Conservation (phyloP, 2,329 filamentous ascomycete species). For the Venturia aucupariae region DNA sequence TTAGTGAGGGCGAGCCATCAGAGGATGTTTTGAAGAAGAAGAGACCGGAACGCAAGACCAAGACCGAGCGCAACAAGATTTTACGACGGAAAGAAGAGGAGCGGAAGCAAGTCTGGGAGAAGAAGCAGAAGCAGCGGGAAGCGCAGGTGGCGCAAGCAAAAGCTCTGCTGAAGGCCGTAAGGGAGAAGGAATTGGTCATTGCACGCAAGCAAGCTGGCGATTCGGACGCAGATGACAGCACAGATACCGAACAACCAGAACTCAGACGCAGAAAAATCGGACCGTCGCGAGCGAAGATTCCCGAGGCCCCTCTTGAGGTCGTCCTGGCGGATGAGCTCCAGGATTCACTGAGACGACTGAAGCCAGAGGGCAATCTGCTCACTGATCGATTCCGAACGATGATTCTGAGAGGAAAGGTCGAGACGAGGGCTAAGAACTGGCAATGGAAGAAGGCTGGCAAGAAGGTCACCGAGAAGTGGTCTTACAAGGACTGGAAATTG, state of each 20-base stretch:
- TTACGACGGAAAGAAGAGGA: conserved; percentile 45
- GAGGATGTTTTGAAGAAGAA: conserved; percentile 12
- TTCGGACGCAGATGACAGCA: conserved; percentile 15
- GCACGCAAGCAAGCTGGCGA: conserved; percentile 2
- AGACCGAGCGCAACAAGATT: conserved; percentile 16
- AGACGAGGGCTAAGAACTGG: conserved; percentile 66
- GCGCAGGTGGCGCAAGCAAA: conserved; percentile 22
- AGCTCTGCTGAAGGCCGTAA: conserved; percentile 21
- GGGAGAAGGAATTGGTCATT: neutral
- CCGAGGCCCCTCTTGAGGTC: conserved; percentile 51
- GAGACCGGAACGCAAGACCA: conserved; percentile 16
- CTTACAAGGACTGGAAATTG: conserved; percentile 84
- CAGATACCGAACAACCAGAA: conserved; percentile 26
- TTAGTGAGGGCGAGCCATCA: conserved; percentile 14
- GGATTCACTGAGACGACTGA: conserved; percentile 44
- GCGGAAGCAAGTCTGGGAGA: conserved; percentile 52
- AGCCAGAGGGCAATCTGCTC: conserved; percentile 91
- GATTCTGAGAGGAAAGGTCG: conserved; percentile 80
- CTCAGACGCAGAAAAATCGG: conserved; percentile 65
- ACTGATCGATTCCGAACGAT: conserved; percentile 87
- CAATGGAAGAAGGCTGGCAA: conserved; percentile 76
- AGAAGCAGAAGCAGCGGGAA: conserved; percentile 42
- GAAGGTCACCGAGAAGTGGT: conserved; percentile 90
- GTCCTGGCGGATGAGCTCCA: conserved; percentile 41
- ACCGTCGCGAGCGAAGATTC: conserved; percentile 47